Evolutionary conservation across 2,329 filamentous ascomycete genomes (phyloP).

Genomic region (Diplodia scrobiculata): DNA sequence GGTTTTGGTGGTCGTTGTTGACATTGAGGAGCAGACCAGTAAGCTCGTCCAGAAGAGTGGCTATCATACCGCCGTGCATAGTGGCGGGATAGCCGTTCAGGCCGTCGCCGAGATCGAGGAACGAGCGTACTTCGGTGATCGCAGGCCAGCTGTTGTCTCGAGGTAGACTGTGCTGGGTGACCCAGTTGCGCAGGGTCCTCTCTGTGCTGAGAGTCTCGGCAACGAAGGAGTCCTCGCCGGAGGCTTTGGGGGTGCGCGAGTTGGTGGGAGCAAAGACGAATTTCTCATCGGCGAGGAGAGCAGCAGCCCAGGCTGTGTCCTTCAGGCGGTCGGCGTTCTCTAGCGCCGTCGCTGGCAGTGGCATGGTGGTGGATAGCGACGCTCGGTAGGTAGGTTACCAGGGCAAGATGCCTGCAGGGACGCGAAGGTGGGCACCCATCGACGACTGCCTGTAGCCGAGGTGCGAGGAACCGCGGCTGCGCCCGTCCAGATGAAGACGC

Average conservation of each 20-base stretch:
- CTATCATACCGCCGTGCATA: conserved; percentile 61
- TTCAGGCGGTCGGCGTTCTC: conserved; percentile 33
- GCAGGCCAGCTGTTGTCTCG: conserved; percentile 29
- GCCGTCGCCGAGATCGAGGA: conserved; percentile 53
- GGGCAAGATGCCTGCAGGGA: too few relatives aligned
- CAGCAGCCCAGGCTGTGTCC: conserved; percentile 54
- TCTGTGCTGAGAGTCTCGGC: conserved; percentile 56
- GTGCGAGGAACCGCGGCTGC: conserved; percentile 1
- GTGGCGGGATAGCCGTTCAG: conserved; percentile 58
- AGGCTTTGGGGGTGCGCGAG: conserved; percentile 45
- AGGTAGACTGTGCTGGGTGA: conserved; percentile 40
- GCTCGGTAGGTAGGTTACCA: too few relatives aligned
- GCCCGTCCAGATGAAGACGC: background rate
- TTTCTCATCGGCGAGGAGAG: conserved; percentile 48
- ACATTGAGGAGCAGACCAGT: conserved; percentile 55
- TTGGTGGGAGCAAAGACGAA: conserved; percentile 47
- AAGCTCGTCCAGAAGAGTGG: conserved; percentile 61
- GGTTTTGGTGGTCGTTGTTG: conserved; percentile 42
- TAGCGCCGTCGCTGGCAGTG: background rate
- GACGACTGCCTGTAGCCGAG: background rate
- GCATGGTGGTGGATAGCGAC: background rate
- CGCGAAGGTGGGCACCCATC: background rate
- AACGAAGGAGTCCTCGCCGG: conserved; percentile 57
- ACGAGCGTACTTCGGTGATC: conserved; percentile 43
- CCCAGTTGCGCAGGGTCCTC: conserved; percentile 53